Percentiles rank a stretch among this genome's conserved stretches.
These are phyloP conservation scores for Ceratobasidium sp. DNA, from an alignment of 1,284 basidiomycete genomes.

Conservation along the genomic window DNA sequence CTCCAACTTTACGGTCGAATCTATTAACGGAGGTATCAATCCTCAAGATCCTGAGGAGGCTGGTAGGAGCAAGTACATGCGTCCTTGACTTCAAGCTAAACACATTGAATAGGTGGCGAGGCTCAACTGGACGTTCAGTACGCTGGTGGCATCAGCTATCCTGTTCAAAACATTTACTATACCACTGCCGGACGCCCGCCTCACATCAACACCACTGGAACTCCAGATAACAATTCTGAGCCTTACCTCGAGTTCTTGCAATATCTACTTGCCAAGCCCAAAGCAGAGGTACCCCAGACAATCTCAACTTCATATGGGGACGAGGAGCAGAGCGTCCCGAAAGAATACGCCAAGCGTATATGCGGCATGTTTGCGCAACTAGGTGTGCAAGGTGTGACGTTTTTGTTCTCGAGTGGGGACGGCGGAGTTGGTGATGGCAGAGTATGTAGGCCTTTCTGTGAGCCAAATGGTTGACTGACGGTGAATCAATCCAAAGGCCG, in stretches of 20 bases:
- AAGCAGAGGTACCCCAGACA: constrained; percentile 57
- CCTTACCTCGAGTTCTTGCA: constrained; percentile 72
- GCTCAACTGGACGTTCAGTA: constrained; percentile 68
- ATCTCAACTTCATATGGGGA: constrained; percentile 74
- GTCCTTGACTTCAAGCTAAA: constrained; percentile 8
- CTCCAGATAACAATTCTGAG: constrained; percentile 63
- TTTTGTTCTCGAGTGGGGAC: constrained; percentile 72
- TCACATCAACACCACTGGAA: constrained; percentile 58
- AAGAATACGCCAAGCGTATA: constrained; percentile 64
- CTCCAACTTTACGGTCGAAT: constrained; percentile 56
- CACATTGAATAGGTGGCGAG: constrained; percentile 57
- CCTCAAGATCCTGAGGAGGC: constrained; percentile 32
- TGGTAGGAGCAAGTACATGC: not conserved
- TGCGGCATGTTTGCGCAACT: constrained; percentile 71
- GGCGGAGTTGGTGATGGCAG: constrained; percentile 69
- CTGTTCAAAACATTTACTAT: constrained; percentile 61
- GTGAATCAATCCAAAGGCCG: constrained; percentile 52
- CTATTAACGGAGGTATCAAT: constrained; percentile 55
- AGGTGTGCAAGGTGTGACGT: constrained; percentile 67
- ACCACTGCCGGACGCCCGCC: constrained; percentile 68
- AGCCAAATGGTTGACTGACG: not conserved
- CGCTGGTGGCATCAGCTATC: constrained; percentile 61
- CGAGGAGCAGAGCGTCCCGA: constrained; percentile 71
- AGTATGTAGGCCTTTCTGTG: not conserved
- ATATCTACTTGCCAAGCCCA: constrained; percentile 54